phyloP scores from a whole-genome alignment of 2,329 filamentous ascomycete species.

The Piedraia hortae region DNA sequence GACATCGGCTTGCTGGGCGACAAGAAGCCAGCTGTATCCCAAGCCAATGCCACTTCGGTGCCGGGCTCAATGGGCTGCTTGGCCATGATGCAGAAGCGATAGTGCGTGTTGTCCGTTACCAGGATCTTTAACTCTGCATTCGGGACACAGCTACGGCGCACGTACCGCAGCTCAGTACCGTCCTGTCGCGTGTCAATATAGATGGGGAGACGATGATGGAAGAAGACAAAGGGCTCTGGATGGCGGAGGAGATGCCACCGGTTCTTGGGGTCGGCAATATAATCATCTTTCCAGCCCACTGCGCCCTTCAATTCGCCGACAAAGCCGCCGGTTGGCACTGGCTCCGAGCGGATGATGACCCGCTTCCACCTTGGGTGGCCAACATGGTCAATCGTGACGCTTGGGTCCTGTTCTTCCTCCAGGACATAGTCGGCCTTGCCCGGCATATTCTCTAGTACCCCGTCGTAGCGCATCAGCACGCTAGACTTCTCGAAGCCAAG shows the following conservation, averaged over 20 bases:
- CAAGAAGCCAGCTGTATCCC: slow-evolving; percentile 19
- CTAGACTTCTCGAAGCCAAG: slow-evolving; percentile 30
- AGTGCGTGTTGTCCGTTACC: slow-evolving; percentile 48
- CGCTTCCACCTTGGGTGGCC: slow-evolving; percentile 42
- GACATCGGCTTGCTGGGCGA: slow-evolving; percentile 1
- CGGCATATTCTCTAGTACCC: slow-evolving; percentile 25
- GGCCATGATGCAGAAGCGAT: slow-evolving; percentile 81
- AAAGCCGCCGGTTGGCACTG: slow-evolving; percentile 23
- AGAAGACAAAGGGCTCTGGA: slow-evolving; percentile 26
- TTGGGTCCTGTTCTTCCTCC: slow-evolving; percentile 24
- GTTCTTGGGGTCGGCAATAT: slow-evolving; percentile 18
- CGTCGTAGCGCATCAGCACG: slow-evolving; percentile 38
- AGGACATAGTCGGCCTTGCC: slow-evolving; percentile 24
- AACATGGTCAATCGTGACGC: slow-evolving; percentile 21
- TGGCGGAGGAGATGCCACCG: slow-evolving; percentile 21
- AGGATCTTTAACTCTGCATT: slow-evolving; percentile 76
- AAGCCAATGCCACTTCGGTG: slow-evolving; percentile 40
- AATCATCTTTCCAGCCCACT: slow-evolving; percentile 21
- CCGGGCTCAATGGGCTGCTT: slow-evolving; percentile 46
- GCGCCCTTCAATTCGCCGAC: slow-evolving; percentile 43
- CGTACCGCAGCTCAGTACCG: slow-evolving; percentile 62
- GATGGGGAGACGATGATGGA: slow-evolving; percentile 65
- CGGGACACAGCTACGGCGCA: slow-evolving; percentile 73
- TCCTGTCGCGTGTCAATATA: slow-evolving; percentile 80
- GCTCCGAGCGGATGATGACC: slow-evolving; percentile 24